Evolutionary conservation across 1,139 yeast genomes (phyloP).

Genomic region (Yarrowia galli): DNA sequence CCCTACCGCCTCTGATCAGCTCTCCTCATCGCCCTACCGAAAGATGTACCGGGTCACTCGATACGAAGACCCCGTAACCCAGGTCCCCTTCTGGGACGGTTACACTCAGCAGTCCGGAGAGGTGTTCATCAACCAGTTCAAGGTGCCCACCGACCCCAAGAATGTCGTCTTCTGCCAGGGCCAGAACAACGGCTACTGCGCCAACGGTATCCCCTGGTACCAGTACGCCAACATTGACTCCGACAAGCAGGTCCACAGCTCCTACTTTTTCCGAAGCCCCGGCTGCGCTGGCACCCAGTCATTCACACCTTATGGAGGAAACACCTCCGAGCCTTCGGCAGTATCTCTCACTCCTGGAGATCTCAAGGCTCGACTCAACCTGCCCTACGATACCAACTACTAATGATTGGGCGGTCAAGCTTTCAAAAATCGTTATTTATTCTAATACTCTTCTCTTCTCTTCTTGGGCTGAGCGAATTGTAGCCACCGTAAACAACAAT

Average conservation of each 20-base stretch:
- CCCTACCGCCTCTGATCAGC: not conserved
- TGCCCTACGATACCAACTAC: constrained; percentile 12
- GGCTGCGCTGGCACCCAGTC: not conserved
- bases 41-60: constrained; percentile 42
- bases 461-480: not conserved
- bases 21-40: constrained; percentile 21
- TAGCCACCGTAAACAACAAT: not conserved
- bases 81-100: constrained; percentile 40
- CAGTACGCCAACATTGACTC: constrained; percentile 26
- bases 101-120: constrained; percentile 42
- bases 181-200: constrained; percentile 28
- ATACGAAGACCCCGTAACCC: constrained; percentile 41
- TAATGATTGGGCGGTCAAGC: not conserved
- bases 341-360: not conserved
- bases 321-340: constrained; percentile 1
- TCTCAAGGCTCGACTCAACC: not conserved
- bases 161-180: constrained; percentile 35
- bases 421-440: constrained; percentile 2
- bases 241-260: constrained; percentile 12
- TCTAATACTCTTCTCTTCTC: constrained; percentile 15
- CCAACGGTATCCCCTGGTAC: constrained; percentile 34
- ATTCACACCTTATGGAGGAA: constrained; percentile 10
- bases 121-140: constrained; percentile 40
- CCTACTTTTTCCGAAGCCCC: constrained; percentile 31
- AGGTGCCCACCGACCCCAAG: constrained; percentile 10